These are phyloP conservation scores for Candida lessepsii DNA, from an alignment of 805 yeast genomes.

Conservation along the genomic window DNA sequence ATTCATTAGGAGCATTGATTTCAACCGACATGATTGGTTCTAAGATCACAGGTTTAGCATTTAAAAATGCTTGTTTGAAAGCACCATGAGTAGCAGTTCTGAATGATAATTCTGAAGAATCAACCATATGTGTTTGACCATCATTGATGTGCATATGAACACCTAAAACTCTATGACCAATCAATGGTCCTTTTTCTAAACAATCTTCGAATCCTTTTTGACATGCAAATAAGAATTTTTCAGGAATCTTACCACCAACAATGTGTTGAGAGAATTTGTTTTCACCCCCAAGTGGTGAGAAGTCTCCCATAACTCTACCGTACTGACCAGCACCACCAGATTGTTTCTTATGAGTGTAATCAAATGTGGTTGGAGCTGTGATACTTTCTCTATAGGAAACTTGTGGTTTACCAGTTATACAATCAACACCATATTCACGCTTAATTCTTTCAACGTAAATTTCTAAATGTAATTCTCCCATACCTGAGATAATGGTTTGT, in stretches of 20 bases:
- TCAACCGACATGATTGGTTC: slow-evolving; percentile 97
- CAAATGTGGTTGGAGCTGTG: slow-evolving; percentile 69
- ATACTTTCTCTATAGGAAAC: slow-evolving; percentile 97
- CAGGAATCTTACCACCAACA: slow-evolving; percentile 96
- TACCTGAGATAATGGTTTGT: slow-evolving; percentile 92
- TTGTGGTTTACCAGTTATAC: slow-evolving; percentile 95
- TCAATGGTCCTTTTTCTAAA: slow-evolving; percentile 92
- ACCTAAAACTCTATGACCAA: slow-evolving; percentile 92
- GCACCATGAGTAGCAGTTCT: slow-evolving; percentile 90
- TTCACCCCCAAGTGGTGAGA: slow-evolving; percentile 62
- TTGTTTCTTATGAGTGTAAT: slow-evolving; percentile 95
- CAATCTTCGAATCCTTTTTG: slow-evolving; percentile 94
- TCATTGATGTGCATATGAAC: slow-evolving; percentile 91
- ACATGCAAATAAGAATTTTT: slow-evolving; percentile 91
- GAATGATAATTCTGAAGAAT: slow-evolving; percentile 94
- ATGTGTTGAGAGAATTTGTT: slow-evolving; percentile 82
- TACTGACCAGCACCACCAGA: slow-evolving; percentile 99
- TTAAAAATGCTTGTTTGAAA: slow-evolving; percentile 84
- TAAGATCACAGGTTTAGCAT: slow-evolving; percentile 80
- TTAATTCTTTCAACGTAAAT: slow-evolving; percentile 97
- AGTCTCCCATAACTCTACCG: slow-evolving; percentile 89
- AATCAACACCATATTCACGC: slow-evolving; percentile 94
- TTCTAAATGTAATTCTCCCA: slow-evolving; percentile 97
- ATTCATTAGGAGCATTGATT: slow-evolving; percentile 92
- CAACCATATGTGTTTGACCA: slow-evolving; percentile 97